Evolutionary conservation across 495 filamentous ascomycete species (phyloP), one percentile per base, ranked within the genome.

Genomic region (Penicillium simplicissimum): DNA sequence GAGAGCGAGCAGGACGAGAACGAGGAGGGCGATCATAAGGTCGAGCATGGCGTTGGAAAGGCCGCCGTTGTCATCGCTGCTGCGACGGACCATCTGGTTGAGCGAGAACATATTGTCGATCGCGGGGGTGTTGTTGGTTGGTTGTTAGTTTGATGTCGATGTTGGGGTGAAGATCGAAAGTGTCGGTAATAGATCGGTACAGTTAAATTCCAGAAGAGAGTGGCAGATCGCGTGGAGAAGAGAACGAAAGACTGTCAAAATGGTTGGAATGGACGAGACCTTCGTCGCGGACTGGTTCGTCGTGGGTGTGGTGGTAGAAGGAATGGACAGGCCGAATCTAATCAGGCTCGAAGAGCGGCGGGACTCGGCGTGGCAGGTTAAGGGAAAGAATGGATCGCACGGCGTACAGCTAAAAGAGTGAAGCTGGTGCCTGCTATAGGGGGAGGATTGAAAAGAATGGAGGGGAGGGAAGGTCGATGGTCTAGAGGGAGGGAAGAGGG

Each of bases 21-120:
- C 86, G 57, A 98, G 77, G 15, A 98, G 87, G 34, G 86, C 83
- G 67, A 96, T 91, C 63, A 94, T 77, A 37, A 95, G 85, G 66
- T 89, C 86, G 71, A 90, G 77, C 73, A 89, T 85, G 19, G 85
- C 80, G 17, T 77, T 76, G 15, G 81, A 72, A 73, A 80, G 69
- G 65, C 69, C 71, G 66, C 76, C 75, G 58, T 74, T 74, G 56
- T 67, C 72, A 60, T 74, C 74, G 74, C 78, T 76, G 58, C 89
- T 83, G 68, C 76, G 67, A 64, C 82, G 70, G 57, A 90, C 65
- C 57, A 66, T 76, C 54, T 71, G 76, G 59, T 84, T 63, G 34
- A 78, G 72, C 52, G 79, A 78, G 80, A 85, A 84, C 68, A 71
- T 72, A 35, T 62, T 69, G 64, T 60, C 56, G 52, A 11, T 9